phyloP scores from a whole-genome alignment of 169 alveolate genomes.

The Plasmodium inui region DNA sequence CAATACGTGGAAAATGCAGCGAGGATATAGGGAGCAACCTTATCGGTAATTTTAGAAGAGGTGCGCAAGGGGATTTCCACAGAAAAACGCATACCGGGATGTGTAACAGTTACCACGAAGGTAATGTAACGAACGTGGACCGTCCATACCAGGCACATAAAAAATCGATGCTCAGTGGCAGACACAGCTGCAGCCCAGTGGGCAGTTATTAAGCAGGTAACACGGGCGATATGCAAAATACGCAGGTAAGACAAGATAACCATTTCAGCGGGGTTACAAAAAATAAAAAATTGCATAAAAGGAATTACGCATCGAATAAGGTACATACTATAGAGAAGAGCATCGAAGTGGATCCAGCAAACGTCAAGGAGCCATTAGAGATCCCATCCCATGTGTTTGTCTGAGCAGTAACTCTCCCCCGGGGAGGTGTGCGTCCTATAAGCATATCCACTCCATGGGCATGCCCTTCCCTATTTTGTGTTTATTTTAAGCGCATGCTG shows the following conservation, averaged over 20 bases:
- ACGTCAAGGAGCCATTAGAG: not conserved
- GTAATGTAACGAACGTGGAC: not conserved
- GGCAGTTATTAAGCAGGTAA: not conserved
- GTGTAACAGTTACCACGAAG: not conserved
- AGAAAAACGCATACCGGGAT: not conserved
- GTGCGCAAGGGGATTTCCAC: not conserved
- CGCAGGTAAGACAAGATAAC: not conserved
- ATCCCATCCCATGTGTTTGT: not conserved
- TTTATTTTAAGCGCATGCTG: not conserved
- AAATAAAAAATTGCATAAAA: not conserved
- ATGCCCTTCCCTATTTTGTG: not conserved
- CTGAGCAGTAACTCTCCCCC: not conserved
- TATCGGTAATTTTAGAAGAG: not conserved
- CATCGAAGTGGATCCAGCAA: not conserved
- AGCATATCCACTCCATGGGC: not conserved
- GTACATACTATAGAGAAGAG: not conserved
- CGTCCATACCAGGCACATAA: not conserved
- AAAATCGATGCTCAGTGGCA: not conserved
- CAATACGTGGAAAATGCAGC: not conserved
- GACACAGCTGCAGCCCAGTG: not conserved
- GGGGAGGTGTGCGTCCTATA: not conserved
- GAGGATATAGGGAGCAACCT: not conserved
- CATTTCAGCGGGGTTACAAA: not conserved
- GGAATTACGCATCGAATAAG: not conserved
- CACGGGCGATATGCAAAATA: not conserved